Evolutionary conservation across 1,284 basidiomycete species (phyloP).

Genomic region (Microbotryum intermedium): DNA sequence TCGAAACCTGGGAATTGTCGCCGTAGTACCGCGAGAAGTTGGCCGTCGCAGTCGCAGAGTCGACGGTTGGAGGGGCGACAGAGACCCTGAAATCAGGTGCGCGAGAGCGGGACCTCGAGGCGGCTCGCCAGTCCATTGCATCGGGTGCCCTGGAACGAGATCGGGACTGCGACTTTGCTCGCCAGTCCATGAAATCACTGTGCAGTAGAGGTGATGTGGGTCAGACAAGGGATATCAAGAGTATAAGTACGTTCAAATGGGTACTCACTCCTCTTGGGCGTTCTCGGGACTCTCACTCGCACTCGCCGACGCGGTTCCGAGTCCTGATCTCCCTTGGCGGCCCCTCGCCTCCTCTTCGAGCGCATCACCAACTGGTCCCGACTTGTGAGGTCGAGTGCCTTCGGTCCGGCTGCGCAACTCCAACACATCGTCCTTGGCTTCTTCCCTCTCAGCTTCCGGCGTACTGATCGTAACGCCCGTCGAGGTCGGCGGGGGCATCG

Average conservation of each 20-base stretch:
- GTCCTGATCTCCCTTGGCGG: constrained; percentile 53
- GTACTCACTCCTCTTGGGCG: constrained; percentile 56
- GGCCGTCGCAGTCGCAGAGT: constrained; percentile 17
- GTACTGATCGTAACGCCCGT: constrained; percentile 9
- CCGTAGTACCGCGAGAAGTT: constrained; percentile 28
- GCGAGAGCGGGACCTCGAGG: constrained; percentile 40
- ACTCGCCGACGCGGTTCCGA: constrained; percentile 24
- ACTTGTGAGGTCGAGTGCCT: background rate
- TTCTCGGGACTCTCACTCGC: constrained; percentile 16
- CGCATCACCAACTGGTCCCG: constrained; percentile 11
- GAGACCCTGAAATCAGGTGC: constrained; percentile 25
- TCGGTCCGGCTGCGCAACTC: constrained; percentile 9
- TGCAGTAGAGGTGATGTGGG: constrained; percentile 14
- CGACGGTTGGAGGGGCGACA: constrained; percentile 17
- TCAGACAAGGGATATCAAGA: constrained; percentile 1
- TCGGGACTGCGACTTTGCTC: constrained; percentile 79
- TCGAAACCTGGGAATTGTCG: constrained; percentile 2
- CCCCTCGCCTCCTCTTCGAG: constrained; percentile 33
- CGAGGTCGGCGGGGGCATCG: constrained; percentile 3
- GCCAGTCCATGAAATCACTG: constrained; percentile 75
- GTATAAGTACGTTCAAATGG: constrained; percentile 13
- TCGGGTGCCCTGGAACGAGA: constrained; percentile 50
- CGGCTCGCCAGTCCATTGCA: constrained; percentile 45
- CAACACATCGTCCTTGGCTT: constrained; percentile 13
- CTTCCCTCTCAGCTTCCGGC: constrained; percentile 15